Percentiles rank a stretch among this genome's conserved stretches.
Conservation (phyloP, 768 basidiomycete species). For the Trametes cubensis region DNA sequence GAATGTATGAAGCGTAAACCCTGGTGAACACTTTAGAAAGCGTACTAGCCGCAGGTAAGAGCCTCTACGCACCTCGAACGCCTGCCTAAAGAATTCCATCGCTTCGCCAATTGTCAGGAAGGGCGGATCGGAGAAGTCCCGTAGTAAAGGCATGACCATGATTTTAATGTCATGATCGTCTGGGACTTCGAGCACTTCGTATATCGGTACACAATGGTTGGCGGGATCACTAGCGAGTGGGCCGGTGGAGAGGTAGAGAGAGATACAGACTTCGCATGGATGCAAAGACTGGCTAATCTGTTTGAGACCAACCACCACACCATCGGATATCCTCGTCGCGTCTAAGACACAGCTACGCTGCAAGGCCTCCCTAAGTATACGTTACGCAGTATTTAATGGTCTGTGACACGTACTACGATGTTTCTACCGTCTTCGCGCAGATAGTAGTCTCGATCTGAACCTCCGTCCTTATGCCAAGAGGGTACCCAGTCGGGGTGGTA, state of each 20-base stretch:
- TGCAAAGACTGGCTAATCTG: conserved; percentile 10
- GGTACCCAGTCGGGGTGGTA: conserved; percentile 33
- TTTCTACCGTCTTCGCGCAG: conserved; percentile 14
- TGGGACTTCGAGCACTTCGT: conserved; percentile 27
- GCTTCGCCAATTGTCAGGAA: conserved; percentile 42
- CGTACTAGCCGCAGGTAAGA: not conserved
- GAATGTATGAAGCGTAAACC: conserved; percentile 43
- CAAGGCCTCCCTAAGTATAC: too few species aligned
- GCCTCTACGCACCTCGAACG: conserved; percentile 35
- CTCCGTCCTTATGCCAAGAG: conserved; percentile 26
- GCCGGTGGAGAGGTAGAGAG: conserved; percentile 11
- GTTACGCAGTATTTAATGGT: too few species aligned
- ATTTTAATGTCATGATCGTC: conserved; percentile 14
- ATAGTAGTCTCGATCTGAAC: not conserved
- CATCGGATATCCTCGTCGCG: conserved; percentile 27
- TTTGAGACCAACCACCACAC: conserved; percentile 23
- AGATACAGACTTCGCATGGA: conserved; percentile 25
- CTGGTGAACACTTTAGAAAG: conserved; percentile 20
- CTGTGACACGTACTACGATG: not conserved
- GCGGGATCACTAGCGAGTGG: conserved; percentile 16
- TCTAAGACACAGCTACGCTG: conserved; percentile 18
- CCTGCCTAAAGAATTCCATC: conserved; percentile 37
- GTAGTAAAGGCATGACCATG: conserved; percentile 39
- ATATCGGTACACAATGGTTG: conserved; percentile 31
- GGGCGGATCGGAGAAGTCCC: conserved; percentile 33